Conservation (phyloP, 148 eudicot genomes). For the Tetragonia tetragonoides region DNA sequence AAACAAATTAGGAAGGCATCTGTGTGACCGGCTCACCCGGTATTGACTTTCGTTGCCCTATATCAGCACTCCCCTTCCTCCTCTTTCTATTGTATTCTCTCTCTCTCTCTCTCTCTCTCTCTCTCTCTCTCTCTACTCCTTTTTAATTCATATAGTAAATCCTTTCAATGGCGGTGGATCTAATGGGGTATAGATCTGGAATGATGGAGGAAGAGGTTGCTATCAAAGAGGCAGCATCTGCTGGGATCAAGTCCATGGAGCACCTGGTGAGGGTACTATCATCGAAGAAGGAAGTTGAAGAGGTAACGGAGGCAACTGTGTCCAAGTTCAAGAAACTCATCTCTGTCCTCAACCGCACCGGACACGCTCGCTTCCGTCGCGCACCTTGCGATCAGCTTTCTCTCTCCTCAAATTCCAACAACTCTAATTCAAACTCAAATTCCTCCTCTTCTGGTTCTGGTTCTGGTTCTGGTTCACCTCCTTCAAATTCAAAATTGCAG, state of each 20-base stretch:
- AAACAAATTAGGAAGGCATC: too few species aligned
- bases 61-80: slow-evolving; percentile 10
- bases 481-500: not conserved
- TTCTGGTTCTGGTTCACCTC: not conserved
- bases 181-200: not conserved
- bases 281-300: slow-evolving; percentile 24
- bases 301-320: slow-evolving; percentile 44
- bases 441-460: slow-evolving; percentile 11
- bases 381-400: slow-evolving; percentile 30
- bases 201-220: slow-evolving; percentile 30
- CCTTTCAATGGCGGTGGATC: not conserved
- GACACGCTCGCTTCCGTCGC: slow-evolving; percentile 81
- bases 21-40: slow-evolving; percentile 27
- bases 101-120: not conserved
- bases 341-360: slow-evolving; percentile 50
- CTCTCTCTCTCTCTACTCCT: not conserved
- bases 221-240: slow-evolving; percentile 39
- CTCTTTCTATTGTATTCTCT: not conserved
- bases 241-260: slow-evolving; percentile 49
- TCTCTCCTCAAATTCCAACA: slow-evolving; percentile 19
- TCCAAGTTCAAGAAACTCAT: slow-evolving; percentile 44
- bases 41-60: slow-evolving; percentile 17
- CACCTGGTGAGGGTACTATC: slow-evolving; percentile 39
- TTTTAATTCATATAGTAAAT: not conserved
- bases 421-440: not conserved